Base-by-base conservation (phyloP, 2,329 filamentous ascomycete species). In the Dactylellina haptotyla region DNA sequence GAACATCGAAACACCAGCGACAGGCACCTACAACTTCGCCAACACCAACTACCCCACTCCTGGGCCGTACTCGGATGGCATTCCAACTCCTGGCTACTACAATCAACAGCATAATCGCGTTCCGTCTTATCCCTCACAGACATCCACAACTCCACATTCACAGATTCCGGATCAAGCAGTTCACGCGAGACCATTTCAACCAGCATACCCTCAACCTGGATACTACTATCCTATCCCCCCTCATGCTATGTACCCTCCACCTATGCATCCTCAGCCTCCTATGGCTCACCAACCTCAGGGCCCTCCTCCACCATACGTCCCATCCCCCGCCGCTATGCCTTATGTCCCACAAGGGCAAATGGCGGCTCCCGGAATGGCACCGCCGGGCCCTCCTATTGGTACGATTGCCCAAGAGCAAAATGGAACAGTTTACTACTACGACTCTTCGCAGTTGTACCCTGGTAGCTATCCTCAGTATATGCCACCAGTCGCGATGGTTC, bases 371-470 rank as follows among this genome's bases (percentile, higher is more conserved):
- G 64, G 75, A n/a, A 77, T 76, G 30, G 75, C 76, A 16, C 77
- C 79, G 23, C 75, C 71, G 23, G 77, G 50, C 54, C 77, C 66
- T 62, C 77, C 72, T 76, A 79, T 66, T 58, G 75, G 72, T 75
- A 79, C 51, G 69, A 86, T 90, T 51, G 92, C 92, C 0, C 93
- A 97, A 80, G 94, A 98, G 82, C 89, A 89, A 75, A 96, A 97
- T 77, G 95, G 95, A 75, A 98, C 96, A 86, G 93, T 97, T 0
- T 98, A 96, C 81, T 99, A 97, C 80, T 93, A 93, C 78, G 91
- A 96, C 79, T 86, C 91, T 5, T 85, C 88, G n/a, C 89, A 93
- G 79, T 93, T 51, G 83, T 87, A 25, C 82, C 85, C 0, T 83
- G 88, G 88, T 45, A 92, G 93, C 86, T 89, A 88, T 75, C 69